These are phyloP conservation scores for Mycena pura DNA, from an alignment of 768 basidiomycete species.

Conservation along the genomic window DNA sequence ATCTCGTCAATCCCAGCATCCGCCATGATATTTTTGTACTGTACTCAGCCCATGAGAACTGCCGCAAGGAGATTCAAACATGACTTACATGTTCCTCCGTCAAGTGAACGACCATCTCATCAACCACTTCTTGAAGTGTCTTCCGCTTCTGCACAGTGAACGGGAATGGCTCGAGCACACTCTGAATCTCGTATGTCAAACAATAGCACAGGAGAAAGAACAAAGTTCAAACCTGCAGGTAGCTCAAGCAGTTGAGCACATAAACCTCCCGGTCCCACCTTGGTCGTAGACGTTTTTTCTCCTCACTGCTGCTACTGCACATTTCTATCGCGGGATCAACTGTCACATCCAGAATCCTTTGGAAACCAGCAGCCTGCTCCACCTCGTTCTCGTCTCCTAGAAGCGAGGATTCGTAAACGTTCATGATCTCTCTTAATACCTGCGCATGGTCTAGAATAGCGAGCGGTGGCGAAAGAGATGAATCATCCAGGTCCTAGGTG, in stretches of 20 bases:
- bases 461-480: slow-evolving; percentile 74
- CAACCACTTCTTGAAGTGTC: slow-evolving; percentile 64
- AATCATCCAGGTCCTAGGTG: slow-evolving; percentile 69
- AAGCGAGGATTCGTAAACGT: slow-evolving; percentile 87
- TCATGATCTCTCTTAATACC: slow-evolving; percentile 87
- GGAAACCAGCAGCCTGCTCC: slow-evolving; percentile 55
- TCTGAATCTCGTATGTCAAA: slow-evolving; percentile 44
- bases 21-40: slow-evolving; percentile 58
- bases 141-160: slow-evolving; percentile 71
- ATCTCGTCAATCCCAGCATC: slow-evolving; percentile 62
- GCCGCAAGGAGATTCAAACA: too few species aligned
- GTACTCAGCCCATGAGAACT: slow-evolving; percentile 4
- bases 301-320: slow-evolving; percentile 71
- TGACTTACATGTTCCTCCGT: slow-evolving; percentile 88
- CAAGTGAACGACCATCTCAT: slow-evolving; percentile 65
- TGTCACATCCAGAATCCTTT: slow-evolving; percentile 81
- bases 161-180: slow-evolving; percentile 66
- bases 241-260: slow-evolving; percentile 84
- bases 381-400: slow-evolving; percentile 65
- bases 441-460: slow-evolving; percentile 83
- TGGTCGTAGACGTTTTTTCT: slow-evolving; percentile 58
- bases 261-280: slow-evolving; percentile 87
- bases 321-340: slow-evolving; percentile 85
- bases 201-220: background rate
- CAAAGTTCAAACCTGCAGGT: slow-evolving; percentile 67